Base-by-base conservation (phyloP, 192 early-diverging fungal species). In the Coemansia sp. region DNA sequence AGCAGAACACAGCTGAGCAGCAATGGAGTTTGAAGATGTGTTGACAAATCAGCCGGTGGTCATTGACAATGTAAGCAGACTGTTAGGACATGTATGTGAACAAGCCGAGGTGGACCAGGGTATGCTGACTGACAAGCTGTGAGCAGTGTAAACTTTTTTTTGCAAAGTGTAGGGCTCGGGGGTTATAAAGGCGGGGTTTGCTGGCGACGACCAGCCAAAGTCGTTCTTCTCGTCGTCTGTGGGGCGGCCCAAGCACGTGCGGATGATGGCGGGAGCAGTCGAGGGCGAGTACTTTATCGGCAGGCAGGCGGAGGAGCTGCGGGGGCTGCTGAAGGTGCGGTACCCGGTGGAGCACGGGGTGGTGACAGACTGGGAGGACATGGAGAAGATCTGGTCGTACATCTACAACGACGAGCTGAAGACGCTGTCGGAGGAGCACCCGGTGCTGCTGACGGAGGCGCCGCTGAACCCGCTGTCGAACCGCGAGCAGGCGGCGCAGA, bases 291-390 rank as follows among this genome's bases (percentile, higher is more conserved):
- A 86, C 34, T 99, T 98, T 68, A 95, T 99, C 69, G 97, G 97
- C 17, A 82, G 83, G 55, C 94, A 91, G 69, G 95, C 95, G 15
- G 95, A 99, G 72, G 96, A 98, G 62, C 79, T 96, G 21, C 85
- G 96, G 17, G 96, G 96, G n/a, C 75, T 99, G 34, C 81, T 99
- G 44, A 86, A 86, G 59, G 89, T 99, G 67, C 90, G 83, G 72
- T 98, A 99, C 57, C 96, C 96, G 25, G 88, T 99, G 70, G 91
- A 96, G 77, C 95, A 99, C 64, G 96, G 96, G 19, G 85, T 99
- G 59, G 93, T 99, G 17, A 92, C 87, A 22, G 90, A 98, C 80
- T 99, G 96, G 96, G 89, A 89, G 51, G 96, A 99, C 70, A 98
- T 99, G 95, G 96, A 99, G 77, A 81, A 85, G 55, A 95, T 99